Evolutionary conservation across 306 rosid genomes (phyloP), one percentile per base, ranked within the genome.

Genomic region (Begonia masoniana): DNA sequence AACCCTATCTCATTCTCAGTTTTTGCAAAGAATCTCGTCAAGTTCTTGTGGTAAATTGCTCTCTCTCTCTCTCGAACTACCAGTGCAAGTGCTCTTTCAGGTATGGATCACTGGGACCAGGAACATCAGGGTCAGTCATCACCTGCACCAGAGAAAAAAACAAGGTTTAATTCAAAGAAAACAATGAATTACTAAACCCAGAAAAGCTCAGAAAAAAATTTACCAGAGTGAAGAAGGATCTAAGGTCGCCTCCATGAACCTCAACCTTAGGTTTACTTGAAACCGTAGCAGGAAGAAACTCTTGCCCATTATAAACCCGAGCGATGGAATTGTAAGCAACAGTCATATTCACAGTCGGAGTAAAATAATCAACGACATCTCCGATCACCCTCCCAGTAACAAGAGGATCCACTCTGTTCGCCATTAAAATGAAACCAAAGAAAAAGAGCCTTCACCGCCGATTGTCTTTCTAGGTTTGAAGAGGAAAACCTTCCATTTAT

Each of bases 71-170:
- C 13, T 0, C 41, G 13, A n/a, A 5, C 21, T 79, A 89, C 95
- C 95, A 85, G 77, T 89, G 97, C 23, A 89, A 68, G 60, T 85
- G 97, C 71, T 89, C 95, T 66, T 78, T 78, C 57, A 89, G 60
- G 69, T 76, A 89, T 13, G 97, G 97, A 65, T 89, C 95, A 80
- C 97, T 85, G 5, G 97, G 97, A 60, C 97, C 95, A 13, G 97
- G 97, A 36, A 85, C 97, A 42, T 89, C 95, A 41, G 97, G 95
- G 58, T 89, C 95, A 52, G 82, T 89, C 94, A 89, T 78, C 54
- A 89, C 71, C 95, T 89, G 55, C 31, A 47, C 36, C 21, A 35
- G 12, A 52, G 13, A 43, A 49, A 10, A 41, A 12, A 1, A 56
- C 6, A 2, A 35, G n/a, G 41, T 47, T 46, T 50, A 55, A 63